A percentile compares a stretch with the other conserved stretches of the same genome.
Conservation (phyloP, 1,284 basidiomycete genomes). For the Rhodotorula sp. region DNA sequence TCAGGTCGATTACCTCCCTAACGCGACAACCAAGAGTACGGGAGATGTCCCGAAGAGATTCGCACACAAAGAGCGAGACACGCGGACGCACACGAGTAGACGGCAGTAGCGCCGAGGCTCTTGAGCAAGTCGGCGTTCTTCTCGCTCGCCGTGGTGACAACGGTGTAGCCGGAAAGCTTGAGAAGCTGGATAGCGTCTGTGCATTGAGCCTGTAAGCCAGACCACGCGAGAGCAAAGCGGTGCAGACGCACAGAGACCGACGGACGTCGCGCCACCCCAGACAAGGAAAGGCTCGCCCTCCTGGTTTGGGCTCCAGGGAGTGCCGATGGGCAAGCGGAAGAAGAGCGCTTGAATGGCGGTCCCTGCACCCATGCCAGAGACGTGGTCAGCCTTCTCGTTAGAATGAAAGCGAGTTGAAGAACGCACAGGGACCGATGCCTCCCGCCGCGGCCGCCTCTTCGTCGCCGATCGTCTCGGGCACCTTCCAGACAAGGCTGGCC, state of each 20-base stretch:
- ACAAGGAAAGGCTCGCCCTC: constrained; percentile 53
- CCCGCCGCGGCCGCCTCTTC: constrained; percentile 55
- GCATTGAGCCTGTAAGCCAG: not conserved
- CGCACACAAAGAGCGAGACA: not conserved
- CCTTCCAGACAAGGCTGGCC: constrained; percentile 45
- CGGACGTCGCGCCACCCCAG: constrained; percentile 55
- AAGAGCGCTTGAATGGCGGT: constrained; percentile 54
- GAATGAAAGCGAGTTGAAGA: too few relatives aligned
- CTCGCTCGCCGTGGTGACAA: constrained; percentile 59
- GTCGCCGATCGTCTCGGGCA: constrained; percentile 54
- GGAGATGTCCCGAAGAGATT: not conserved
- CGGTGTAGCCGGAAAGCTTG: constrained; percentile 59
- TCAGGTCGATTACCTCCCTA: not conserved
- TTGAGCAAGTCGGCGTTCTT: constrained; percentile 57
- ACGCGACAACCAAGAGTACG: not conserved
- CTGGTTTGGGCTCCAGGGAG: constrained; percentile 50
- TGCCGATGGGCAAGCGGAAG: constrained; percentile 44
- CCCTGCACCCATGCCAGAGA: constrained; percentile 17
- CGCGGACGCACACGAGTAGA: constrained; percentile 54
- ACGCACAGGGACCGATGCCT: constrained; percentile 36
- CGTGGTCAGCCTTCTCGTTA: not conserved
- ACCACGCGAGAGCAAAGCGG: too few relatives aligned
- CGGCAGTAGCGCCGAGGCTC: constrained; percentile 59
- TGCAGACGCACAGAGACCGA: constrained; percentile 50
- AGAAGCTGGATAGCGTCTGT: constrained; percentile 60